Evolutionary conservation across 257 asterid species (phyloP).

Genomic region (Coffea canephora): DNA sequence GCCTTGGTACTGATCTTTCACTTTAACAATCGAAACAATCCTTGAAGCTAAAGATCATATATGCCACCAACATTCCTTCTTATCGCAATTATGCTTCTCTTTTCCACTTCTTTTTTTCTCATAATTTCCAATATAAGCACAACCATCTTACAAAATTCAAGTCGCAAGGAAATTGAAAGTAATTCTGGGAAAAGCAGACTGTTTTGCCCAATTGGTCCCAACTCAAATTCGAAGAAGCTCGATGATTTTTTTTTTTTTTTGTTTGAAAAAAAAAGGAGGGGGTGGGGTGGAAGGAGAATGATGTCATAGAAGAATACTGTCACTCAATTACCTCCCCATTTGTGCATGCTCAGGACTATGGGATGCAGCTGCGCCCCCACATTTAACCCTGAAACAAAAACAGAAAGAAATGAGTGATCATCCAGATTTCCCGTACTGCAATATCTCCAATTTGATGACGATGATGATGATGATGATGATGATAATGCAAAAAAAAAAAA

Average conservation of each 20-base stretch:
- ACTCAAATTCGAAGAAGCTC: neutral
- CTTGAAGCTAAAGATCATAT: neutral
- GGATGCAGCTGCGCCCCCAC: constrained; percentile 21
- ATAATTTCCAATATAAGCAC: neutral
- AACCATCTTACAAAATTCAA: neutral
- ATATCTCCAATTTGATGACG: neutral
- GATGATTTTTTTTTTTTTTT: no score
- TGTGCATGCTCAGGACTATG: neutral
- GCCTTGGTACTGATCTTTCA: neutral
- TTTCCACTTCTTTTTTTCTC: neutral
- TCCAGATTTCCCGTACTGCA: neutral
- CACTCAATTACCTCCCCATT: constrained; percentile 6
- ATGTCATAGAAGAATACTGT: neutral
- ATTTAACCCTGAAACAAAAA: constrained; percentile 17
- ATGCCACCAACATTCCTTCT: neutral
- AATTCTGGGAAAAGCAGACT: neutral
- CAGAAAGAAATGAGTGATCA: neutral
- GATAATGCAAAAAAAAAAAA: neutral
- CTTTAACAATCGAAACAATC: neutral
- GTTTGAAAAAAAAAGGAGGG: no score
- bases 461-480: no score
- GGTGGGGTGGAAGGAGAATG: neutral
- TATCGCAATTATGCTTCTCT: neutral
- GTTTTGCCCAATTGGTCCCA: neutral
- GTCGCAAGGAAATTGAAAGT: no score